Percentiles rank a stretch among this genome's conserved stretches.
phyloP scores from a whole-genome alignment of 2,329 filamentous ascomycete genomes.

The Thielaviopsis euricoi region DNA sequence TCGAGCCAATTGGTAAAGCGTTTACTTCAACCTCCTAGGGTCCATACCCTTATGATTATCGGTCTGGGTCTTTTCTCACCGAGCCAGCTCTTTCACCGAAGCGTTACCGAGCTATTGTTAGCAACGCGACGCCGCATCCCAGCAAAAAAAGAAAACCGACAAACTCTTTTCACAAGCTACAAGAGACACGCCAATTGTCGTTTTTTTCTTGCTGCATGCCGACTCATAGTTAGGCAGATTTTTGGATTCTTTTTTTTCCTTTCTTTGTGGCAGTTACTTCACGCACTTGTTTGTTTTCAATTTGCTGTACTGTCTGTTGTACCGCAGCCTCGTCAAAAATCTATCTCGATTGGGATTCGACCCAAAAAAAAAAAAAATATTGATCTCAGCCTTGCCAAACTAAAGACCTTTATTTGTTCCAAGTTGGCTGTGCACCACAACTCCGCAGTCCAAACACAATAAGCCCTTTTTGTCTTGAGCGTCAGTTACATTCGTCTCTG shows the following conservation, averaged over 20 bases:
- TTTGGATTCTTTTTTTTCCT: neutral
- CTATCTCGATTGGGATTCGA: neutral
- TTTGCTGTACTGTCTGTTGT: neutral
- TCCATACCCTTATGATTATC: neutral
- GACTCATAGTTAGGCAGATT: neutral
- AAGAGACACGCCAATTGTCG: neutral
- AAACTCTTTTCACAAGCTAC: neutral
- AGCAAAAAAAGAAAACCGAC: neutral
- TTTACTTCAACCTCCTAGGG: no score
- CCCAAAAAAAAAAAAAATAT: neutral
- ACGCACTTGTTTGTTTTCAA: neutral
- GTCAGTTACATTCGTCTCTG: neutral
- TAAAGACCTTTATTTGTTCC: neutral
- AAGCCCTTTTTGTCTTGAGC: neutral
- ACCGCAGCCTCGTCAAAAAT: neutral
- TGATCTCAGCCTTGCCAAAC: neutral
- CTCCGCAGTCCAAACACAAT: neutral
- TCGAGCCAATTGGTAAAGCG: no score
- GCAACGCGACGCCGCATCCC: neutral
- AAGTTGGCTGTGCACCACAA: neutral
- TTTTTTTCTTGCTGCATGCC: neutral
- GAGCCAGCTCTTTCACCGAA: neutral
- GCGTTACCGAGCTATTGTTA: neutral
- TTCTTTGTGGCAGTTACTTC: neutral
- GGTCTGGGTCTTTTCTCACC: neutral